These are phyloP conservation scores for Fusarium abutilonis DNA, from an alignment of 2,329 filamentous ascomycete species.

Conservation along the genomic window DNA sequence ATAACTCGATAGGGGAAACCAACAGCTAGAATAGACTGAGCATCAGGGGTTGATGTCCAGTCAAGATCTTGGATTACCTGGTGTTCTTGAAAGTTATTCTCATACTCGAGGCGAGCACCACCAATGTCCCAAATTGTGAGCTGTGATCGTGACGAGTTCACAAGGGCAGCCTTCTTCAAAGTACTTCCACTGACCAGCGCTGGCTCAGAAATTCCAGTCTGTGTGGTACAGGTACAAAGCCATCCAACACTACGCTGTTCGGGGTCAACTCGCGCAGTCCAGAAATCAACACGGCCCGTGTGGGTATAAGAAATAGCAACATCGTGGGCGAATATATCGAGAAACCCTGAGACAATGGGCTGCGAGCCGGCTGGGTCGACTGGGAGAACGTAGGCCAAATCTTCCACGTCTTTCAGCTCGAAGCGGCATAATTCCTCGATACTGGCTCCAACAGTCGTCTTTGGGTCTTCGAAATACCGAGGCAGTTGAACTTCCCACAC, in stretches of 20 bases:
- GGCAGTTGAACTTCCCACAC: constrained; percentile 82
- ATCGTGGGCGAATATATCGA: constrained; percentile 87
- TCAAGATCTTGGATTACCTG: constrained; percentile 87
- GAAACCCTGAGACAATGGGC: constrained; percentile 76
- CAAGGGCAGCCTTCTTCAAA: constrained; percentile 85
- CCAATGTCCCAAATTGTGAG: constrained; percentile 93
- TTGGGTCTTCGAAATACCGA: constrained; percentile 49
- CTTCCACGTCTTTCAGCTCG: constrained; percentile 68
- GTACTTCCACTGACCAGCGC: constrained; percentile 86
- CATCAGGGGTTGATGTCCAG: constrained; percentile 92
- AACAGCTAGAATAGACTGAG: constrained; percentile 89
- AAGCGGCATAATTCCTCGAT: constrained; percentile 78
- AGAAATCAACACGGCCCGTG: constrained; percentile 79
- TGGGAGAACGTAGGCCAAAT: constrained; percentile 74
- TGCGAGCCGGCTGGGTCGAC: constrained; percentile 86
- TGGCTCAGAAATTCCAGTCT: constrained; percentile 78
- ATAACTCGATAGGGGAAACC: constrained; percentile 88
- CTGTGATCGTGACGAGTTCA: constrained; percentile 76
- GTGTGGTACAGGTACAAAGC: constrained; percentile 82
- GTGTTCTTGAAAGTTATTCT: constrained; percentile 75
- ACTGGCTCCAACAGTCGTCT: constrained; percentile 36
- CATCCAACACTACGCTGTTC: constrained; percentile 74
- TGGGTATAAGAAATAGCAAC: constrained; percentile 86
- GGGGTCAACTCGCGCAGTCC: constrained; percentile 80
- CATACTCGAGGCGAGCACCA: constrained; percentile 82